Conservation (phyloP, 345 rosid species). For the sweet orange (Citrus sinensis) region DNA sequence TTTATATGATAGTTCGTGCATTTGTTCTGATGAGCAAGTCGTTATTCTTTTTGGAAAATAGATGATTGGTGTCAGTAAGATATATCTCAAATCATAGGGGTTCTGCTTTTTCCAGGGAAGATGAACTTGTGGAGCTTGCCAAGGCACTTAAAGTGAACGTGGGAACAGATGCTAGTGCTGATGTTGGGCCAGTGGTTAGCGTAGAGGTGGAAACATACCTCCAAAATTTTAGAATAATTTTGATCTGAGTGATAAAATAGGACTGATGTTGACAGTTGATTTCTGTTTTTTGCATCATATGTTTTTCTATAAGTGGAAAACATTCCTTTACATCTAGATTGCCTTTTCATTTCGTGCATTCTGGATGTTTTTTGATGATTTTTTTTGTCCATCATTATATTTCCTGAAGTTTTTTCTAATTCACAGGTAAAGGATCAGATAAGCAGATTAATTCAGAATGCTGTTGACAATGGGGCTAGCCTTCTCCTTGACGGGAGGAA, state of each 20-base stretch:
- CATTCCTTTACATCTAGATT: conserved; percentile 1
- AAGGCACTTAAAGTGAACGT: conserved; percentile 33
- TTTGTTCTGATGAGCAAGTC: not conserved
- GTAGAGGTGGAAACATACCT: conserved; percentile 27
- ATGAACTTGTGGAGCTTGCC: conserved; percentile 35
- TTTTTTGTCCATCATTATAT: not conserved
- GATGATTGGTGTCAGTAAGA: not conserved
- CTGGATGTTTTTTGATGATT: not conserved
- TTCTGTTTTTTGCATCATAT: not conserved
- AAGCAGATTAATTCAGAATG: conserved; percentile 27
- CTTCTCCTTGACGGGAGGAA: conserved; percentile 43
- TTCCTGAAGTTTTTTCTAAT: conserved; percentile 9
- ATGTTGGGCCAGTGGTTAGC: conserved; percentile 40
- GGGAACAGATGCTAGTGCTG: conserved; percentile 35
- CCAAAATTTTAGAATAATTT: not conserved
- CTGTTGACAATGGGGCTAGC: conserved; percentile 33
- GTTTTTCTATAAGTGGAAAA: conserved; percentile 10
- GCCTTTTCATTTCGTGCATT: conserved; percentile 4
- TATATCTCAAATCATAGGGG: not conserved
- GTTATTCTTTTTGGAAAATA: conserved; percentile 1
- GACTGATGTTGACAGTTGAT: conserved; percentile 3
- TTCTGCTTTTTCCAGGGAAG: conserved; percentile 27
- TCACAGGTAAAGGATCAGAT: conserved; percentile 33
- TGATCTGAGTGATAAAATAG: not conserved
- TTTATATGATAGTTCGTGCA: not conserved